Conservation (phyloP, 805 yeast genomes). For the Scheffersomyces coipomensis region DNA sequence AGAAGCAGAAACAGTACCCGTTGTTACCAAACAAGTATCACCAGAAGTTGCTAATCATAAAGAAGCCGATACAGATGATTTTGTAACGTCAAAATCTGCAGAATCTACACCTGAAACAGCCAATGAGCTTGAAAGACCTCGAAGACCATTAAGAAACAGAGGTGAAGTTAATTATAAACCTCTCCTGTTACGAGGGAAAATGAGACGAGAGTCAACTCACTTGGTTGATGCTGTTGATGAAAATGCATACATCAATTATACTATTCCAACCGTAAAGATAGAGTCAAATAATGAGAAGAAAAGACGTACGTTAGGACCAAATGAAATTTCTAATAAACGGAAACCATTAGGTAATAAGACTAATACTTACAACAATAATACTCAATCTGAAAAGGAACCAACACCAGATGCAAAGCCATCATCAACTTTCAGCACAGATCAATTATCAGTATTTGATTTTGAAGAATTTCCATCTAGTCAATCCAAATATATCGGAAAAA, state of each 20-base stretch:
- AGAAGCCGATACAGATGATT: background rate
- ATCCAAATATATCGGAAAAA: background rate
- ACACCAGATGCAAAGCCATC: background rate
- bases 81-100: background rate
- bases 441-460: slow-evolving; percentile 42
- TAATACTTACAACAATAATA: slow-evolving; percentile 11
- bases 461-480: slow-evolving; percentile 13
- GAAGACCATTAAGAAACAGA: slow-evolving; percentile 50
- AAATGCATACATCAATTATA: slow-evolving; percentile 16
- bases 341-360: slow-evolving; percentile 28
- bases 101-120: background rate
- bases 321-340: slow-evolving; percentile 5
- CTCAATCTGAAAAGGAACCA: background rate
- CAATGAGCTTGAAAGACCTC: slow-evolving; percentile 12
- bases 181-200: slow-evolving; percentile 65
- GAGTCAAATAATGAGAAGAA: background rate
- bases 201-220: slow-evolving; percentile 63
- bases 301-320: background rate
- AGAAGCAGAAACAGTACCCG: background rate
- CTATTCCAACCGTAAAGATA: background rate
- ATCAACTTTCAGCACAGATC: slow-evolving; percentile 9
- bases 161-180: slow-evolving; percentile 63
- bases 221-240: slow-evolving; percentile 60
- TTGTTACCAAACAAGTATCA: background rate
- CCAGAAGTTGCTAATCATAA: background rate